A percentile compares a stretch with the other conserved stretches of the same genome.
These are phyloP conservation scores for Flaveria floridana DNA, from an alignment of 140 eudicot genomes.

Conservation along the genomic window DNA sequence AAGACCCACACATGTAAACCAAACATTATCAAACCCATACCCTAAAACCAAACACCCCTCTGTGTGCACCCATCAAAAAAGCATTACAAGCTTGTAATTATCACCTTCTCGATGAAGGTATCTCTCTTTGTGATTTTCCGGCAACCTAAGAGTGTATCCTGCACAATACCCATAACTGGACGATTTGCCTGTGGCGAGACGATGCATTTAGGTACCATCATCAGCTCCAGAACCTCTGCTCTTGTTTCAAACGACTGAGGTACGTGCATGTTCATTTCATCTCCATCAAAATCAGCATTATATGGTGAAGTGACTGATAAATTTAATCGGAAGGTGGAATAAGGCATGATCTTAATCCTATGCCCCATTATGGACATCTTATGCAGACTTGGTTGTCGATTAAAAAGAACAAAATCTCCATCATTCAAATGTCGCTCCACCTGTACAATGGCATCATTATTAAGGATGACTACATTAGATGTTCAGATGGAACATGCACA, in stretches of 20 bases:
- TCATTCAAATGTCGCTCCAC: conserved; percentile 94
- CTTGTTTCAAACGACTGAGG: conserved; percentile 98
- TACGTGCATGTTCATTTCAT: conserved; percentile 99
- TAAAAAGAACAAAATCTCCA: conserved; percentile 92
- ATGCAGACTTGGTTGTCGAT: conserved; percentile 97
- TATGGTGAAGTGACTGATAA: conserved; percentile 95
- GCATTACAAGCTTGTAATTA: not conserved
- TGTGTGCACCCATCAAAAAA: not conserved
- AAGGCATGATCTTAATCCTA: conserved; percentile 95
- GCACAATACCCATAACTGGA: conserved; percentile 99
- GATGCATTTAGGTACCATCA: conserved; percentile 99
- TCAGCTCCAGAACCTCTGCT: conserved; percentile 91
- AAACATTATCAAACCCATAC: not conserved
- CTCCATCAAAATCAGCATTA: conserved; percentile 99
- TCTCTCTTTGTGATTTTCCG: conserved; percentile 95
- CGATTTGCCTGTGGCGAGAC: conserved; percentile 95
- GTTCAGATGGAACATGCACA: not conserved
- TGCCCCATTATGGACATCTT: conserved; percentile 99
- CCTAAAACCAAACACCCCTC: conserved; percentile 1
- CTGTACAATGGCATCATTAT: conserved; percentile 44
- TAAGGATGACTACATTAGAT: not conserved
- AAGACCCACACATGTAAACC: not conserved
- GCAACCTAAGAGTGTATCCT: conserved; percentile 90
- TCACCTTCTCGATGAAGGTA: conserved; percentile 95
- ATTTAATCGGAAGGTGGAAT: conserved; percentile 91